phyloP scores from a whole-genome alignment of 495 filamentous ascomycete genomes.

The Extremus antarcticus region DNA sequence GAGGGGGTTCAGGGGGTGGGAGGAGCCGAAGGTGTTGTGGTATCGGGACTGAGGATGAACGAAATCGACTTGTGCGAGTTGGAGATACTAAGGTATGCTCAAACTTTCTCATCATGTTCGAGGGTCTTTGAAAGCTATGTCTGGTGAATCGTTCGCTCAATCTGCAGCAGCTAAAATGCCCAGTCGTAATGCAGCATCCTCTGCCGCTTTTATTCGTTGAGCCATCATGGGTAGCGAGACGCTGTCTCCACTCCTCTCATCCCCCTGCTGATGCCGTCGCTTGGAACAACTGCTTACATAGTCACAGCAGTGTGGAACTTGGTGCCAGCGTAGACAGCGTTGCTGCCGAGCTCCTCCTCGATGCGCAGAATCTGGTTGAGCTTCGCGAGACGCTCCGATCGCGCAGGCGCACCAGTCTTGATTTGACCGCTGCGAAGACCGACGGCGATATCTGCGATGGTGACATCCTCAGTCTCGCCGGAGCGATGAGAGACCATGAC shows the following conservation, averaged over 20 bases:
- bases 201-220: background rate
- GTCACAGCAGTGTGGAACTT: conserved; percentile 86
- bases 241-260: background rate
- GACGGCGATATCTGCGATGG: conserved; percentile 94
- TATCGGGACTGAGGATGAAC: background rate
- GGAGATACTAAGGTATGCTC: background rate
- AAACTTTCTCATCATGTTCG: background rate
- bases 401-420: conserved; percentile 94
- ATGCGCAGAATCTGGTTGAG: conserved; percentile 99
- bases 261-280: no score
- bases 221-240: no score
- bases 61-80: no score
- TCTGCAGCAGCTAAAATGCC: background rate
- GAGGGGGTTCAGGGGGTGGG: background rate
- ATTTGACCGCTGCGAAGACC: conserved; percentile 94
- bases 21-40: background rate
- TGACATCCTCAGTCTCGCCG: conserved; percentile 98
- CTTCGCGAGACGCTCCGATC: conserved; percentile 97
- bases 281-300: conserved; percentile 43
- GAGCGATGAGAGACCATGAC: conserved; percentile 99
- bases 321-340: conserved; percentile 80
- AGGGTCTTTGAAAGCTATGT: background rate
- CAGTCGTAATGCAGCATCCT: background rate
- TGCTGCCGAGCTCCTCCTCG: conserved; percentile 92
- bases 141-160: background rate